Conservation (phyloP, 176 grass and related monocot species). For the Eleusine coracana region DNA sequence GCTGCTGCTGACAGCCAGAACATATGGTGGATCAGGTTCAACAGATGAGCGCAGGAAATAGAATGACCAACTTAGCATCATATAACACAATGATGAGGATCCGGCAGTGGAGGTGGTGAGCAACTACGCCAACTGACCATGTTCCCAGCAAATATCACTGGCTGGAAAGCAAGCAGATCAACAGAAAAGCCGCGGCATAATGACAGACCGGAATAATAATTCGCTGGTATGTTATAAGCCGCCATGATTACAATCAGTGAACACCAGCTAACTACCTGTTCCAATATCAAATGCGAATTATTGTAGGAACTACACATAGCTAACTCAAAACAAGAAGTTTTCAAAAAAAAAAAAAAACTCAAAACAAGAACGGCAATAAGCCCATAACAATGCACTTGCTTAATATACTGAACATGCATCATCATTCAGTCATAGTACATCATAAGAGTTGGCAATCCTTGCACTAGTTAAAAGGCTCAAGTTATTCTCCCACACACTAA, state of each 20-base stretch:
- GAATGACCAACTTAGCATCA: not conserved
- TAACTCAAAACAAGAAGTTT: constrained; percentile 6
- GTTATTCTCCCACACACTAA: constrained; percentile 45
- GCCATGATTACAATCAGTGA: constrained; percentile 24
- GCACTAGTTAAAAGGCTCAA: constrained; percentile 51
- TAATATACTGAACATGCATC: constrained; percentile 39
- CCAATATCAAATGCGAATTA: constrained; percentile 9
- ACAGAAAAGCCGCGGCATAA: constrained; percentile 31
- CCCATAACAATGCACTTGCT: constrained; percentile 24
- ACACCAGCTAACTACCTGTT: not conserved
- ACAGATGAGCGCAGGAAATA: not conserved
- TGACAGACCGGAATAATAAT: constrained; percentile 2
- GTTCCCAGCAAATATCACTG: not conserved
- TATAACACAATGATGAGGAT: not conserved
- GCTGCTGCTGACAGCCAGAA: not conserved
- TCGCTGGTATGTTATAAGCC: not conserved
- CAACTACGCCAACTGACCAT: constrained; percentile 1
- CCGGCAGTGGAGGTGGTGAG: not conserved
- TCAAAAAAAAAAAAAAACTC: not conserved
- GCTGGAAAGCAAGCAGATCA: constrained; percentile 19
- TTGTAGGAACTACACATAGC: constrained; percentile 11
- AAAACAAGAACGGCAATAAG: not conserved
- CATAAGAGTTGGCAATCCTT: constrained; percentile 44
- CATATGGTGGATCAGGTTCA: not conserved
- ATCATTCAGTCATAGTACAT: constrained; percentile 41